A percentile compares a stretch with the other conserved stretches of the same genome.
These are phyloP conservation scores for Aspergillus costaricaensis DNA, from an alignment of 2,329 filamentous ascomycete genomes.

Conservation along the genomic window DNA sequence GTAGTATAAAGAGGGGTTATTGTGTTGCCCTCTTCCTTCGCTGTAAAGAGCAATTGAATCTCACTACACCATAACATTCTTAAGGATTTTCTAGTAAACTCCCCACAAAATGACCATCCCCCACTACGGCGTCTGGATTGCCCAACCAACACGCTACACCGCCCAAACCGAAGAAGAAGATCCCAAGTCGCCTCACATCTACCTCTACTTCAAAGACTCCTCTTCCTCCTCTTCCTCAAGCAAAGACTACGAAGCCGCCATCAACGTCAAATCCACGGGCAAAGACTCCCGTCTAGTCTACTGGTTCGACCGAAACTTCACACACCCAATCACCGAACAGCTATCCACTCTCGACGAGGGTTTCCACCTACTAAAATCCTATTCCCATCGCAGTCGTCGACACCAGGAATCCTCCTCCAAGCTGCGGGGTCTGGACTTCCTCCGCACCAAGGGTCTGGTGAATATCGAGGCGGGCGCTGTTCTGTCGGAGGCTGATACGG, in stretches of 20 bases:
- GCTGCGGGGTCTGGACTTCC: slow-evolving; percentile 18
- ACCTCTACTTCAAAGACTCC: slow-evolving; percentile 11
- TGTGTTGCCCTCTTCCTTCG: too few relatives aligned
- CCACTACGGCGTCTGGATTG: slow-evolving; percentile 21
- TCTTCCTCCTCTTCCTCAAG: neutral
- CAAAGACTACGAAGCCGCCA: slow-evolving; percentile 16
- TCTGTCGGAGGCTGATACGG: slow-evolving; percentile 22
- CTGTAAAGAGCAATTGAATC: too few relatives aligned
- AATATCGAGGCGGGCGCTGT: slow-evolving; percentile 18
- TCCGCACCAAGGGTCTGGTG: slow-evolving; percentile 19
- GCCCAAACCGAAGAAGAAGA: slow-evolving; percentile 6
- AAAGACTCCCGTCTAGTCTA: slow-evolving; percentile 23
- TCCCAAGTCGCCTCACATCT: slow-evolving; percentile 7
- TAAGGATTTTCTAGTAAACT: too few relatives aligned
- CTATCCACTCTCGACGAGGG: slow-evolving; percentile 13
- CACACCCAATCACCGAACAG: slow-evolving; percentile 17
- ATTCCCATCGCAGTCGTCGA: neutral
- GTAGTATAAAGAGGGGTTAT: too few relatives aligned
- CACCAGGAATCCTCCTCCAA: neutral
- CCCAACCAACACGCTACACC: slow-evolving; percentile 1
- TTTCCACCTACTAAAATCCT: slow-evolving; percentile 10
- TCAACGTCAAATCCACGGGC: slow-evolving; percentile 21
- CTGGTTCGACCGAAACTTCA: slow-evolving; percentile 18
- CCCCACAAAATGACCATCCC: slow-evolving; percentile 13
- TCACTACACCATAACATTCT: too few relatives aligned